Percentiles rank a stretch among this genome's conserved stretches.
Evolutionary conservation across 108 stramenopile species (phyloP).

Genomic region (Poteriospumella lacustris): DNA sequence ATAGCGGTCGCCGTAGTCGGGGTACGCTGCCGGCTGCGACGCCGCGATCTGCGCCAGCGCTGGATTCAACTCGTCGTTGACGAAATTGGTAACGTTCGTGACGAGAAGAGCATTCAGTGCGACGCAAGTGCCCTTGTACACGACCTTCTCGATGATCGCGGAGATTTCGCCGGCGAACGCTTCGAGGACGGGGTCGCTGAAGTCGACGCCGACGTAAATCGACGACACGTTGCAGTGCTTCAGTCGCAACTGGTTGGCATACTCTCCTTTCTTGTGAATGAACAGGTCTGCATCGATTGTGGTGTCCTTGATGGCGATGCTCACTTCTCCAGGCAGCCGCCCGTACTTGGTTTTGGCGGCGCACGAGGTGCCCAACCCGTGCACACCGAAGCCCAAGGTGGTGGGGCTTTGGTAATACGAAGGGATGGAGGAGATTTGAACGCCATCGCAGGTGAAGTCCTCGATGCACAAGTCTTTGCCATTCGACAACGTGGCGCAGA

Average conservation of each 20-base stretch:
- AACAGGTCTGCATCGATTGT: background rate
- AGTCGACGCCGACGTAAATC: background rate
- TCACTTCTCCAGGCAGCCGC: background rate
- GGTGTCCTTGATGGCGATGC: background rate
- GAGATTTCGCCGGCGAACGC: background rate
- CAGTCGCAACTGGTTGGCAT: background rate
- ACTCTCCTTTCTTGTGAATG: background rate
- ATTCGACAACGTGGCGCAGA: background rate
- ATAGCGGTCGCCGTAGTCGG: constrained; percentile 4
- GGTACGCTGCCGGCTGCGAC: background rate
- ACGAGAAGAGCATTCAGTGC: background rate
- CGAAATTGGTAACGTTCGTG: background rate
- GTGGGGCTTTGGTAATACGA: background rate
- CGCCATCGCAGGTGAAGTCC: constrained; percentile 15
- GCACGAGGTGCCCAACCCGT: constrained; percentile 15
- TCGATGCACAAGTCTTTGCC: background rate
- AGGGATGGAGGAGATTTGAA: constrained; percentile 5
- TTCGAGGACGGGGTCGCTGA: background rate
- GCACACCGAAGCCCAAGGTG: background rate
- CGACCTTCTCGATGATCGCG: background rate
- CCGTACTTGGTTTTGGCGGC: background rate
- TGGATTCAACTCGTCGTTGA: background rate
- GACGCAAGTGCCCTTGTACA: background rate
- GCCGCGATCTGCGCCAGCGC: background rate
- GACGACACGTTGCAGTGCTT: background rate